Percentiles rank a stretch among this genome's conserved stretches.
Conservation (phyloP, 306 rosid species). For the Cicer bijugum region DNA sequence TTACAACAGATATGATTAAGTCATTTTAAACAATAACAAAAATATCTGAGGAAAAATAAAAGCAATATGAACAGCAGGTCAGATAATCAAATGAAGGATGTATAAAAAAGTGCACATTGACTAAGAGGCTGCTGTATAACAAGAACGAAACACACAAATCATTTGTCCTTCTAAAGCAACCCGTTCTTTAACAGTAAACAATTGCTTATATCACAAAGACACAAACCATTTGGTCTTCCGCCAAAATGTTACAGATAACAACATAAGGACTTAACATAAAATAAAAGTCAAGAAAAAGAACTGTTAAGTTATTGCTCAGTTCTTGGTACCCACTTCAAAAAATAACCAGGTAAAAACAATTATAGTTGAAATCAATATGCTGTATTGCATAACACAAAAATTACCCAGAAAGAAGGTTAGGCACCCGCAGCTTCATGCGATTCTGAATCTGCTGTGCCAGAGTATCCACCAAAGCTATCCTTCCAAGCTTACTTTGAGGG, state of each 20-base stretch:
- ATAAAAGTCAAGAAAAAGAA: conserved; percentile 12
- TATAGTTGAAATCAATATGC: background rate
- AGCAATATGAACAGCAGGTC: background rate
- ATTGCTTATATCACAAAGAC: background rate
- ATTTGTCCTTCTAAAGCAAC: conserved; percentile 11
- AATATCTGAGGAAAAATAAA: background rate
- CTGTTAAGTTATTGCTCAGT: conserved; percentile 12
- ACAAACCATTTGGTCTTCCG: conserved; percentile 11
- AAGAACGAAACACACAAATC: background rate
- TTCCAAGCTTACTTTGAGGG: conserved; percentile 92
- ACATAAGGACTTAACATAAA: background rate
- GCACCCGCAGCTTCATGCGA: conserved; percentile 90
- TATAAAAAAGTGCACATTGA: background rate
- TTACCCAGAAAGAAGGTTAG: conserved; percentile 94
- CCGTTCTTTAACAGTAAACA: conserved; percentile 10
- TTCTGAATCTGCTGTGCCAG: conserved; percentile 87
- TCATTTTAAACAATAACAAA: background rate
- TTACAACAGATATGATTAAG: background rate
- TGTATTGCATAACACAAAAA: conserved; percentile 35
- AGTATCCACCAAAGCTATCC: conserved; percentile 93
- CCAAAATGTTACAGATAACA: conserved; percentile 38
- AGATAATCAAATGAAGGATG: conserved; percentile 7
- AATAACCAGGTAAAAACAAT: conserved; percentile 33
- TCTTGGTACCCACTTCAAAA: conserved; percentile 29
- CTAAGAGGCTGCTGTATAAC: background rate